Percentiles rank a stretch among this genome's conserved stretches.
phyloP scores from a whole-genome alignment of 805 yeast genomes.

The Yarrowia osloensis region DNA sequence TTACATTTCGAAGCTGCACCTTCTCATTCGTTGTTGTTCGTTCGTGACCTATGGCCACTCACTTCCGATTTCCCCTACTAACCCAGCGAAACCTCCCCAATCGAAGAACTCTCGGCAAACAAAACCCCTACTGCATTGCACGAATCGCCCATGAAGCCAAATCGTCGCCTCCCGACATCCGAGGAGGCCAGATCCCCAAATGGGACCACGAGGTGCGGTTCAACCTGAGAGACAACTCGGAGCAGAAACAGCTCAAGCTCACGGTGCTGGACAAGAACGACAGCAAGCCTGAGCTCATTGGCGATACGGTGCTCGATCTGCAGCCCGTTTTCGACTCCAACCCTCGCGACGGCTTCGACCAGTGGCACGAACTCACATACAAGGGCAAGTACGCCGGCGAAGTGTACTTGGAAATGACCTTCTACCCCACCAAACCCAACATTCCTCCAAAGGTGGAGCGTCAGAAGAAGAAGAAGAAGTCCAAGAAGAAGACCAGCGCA shows the following conservation, averaged over 20 bases:
- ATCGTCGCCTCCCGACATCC: slow-evolving; percentile 69
- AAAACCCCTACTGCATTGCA: slow-evolving; percentile 84
- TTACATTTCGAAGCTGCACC: no score
- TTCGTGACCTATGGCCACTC: slow-evolving; percentile 1
- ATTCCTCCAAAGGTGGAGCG: slow-evolving; percentile 35
- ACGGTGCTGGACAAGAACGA: slow-evolving; percentile 84
- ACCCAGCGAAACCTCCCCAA: slow-evolving; percentile 74
- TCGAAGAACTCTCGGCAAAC: slow-evolving; percentile 83
- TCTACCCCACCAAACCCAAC: slow-evolving; percentile 57
- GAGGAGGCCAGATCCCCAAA: slow-evolving; percentile 94
- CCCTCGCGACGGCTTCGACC: slow-evolving; percentile 74
- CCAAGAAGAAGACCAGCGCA: not conserved
- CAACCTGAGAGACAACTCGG: slow-evolving; percentile 38
- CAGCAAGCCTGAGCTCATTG: slow-evolving; percentile 74
- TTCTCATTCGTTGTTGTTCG: not conserved
- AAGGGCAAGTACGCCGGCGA: slow-evolving; percentile 82
- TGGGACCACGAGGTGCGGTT: slow-evolving; percentile 57
- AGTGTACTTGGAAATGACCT: slow-evolving; percentile 87
- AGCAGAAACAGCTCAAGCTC: slow-evolving; percentile 61
- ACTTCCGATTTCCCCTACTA: not conserved
- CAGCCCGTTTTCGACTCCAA: slow-evolving; percentile 67
- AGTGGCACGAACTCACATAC: slow-evolving; percentile 74
- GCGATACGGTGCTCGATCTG: slow-evolving; percentile 77
- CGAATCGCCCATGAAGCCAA: slow-evolving; percentile 81
- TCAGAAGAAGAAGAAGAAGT: slow-evolving; percentile 15